A percentile compares a stretch with the other conserved stretches of the same genome.
Evolutionary conservation across 345 rosid species (phyloP).

Genomic region (Pistacia atlantica): DNA sequence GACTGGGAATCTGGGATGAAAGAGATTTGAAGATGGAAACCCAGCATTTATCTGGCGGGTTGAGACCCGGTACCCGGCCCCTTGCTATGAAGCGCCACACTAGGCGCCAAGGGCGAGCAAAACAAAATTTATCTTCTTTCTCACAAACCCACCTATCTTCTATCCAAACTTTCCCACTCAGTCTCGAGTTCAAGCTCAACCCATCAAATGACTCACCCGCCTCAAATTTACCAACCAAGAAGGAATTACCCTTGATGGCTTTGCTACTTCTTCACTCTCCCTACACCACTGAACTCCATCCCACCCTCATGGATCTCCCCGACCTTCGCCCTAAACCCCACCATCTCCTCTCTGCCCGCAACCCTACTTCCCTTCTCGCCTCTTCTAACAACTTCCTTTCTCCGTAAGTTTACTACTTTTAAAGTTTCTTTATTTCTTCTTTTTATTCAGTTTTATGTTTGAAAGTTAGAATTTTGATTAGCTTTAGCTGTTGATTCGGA

Average conservation of each 20-base stretch:
- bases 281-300: conserved; percentile 27
- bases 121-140: not conserved
- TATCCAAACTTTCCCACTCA: not conserved
- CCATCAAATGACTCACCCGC: conserved; percentile 26
- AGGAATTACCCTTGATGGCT: conserved; percentile 10
- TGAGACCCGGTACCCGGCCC: no score
- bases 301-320: conserved; percentile 51
- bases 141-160: not conserved
- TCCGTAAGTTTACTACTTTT: conserved; percentile 43
- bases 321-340: conserved; percentile 37
- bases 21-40: no score
- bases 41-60: no score
- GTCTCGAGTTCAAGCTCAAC: not conserved
- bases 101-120: conserved; percentile 23
- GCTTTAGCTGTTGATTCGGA: conserved; percentile 2
- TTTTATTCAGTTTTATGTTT: not conserved
- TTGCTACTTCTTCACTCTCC: conserved; percentile 17
- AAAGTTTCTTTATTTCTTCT: not conserved
- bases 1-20: no score
- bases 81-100: not conserved
- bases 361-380: conserved; percentile 39
- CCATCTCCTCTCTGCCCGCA: conserved; percentile 34
- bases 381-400: conserved; percentile 40
- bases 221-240: conserved; percentile 12
- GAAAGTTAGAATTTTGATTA: not conserved